phyloP scores from a whole-genome alignment of 306 rosid genomes.

The Quillaja saponaria region DNA sequence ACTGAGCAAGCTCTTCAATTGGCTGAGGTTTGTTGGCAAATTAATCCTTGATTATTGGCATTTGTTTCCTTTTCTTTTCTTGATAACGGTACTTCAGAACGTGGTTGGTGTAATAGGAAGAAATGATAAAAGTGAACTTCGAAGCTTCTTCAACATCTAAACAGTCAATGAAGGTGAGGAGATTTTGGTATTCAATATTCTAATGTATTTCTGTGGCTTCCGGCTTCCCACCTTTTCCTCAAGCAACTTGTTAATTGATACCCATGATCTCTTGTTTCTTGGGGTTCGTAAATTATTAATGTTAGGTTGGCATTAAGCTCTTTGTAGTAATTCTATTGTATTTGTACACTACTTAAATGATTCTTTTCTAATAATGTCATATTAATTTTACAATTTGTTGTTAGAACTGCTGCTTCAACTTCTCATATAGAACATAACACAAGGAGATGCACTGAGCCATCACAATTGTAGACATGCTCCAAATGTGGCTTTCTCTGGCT shows the following conservation, averaged over 20 bases:
- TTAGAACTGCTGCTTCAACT: no score
- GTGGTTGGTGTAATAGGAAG: slow-evolving; percentile 19
- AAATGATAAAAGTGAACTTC: slow-evolving; percentile 9
- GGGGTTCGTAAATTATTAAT: background rate
- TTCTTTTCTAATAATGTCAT: no score
- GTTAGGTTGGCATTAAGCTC: no score
- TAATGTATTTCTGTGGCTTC: background rate
- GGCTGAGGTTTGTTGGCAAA: slow-evolving; percentile 25
- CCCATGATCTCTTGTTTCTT: background rate
- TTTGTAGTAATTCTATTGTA: no score
- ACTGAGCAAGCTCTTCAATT: slow-evolving; percentile 34
- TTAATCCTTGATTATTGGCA: background rate
- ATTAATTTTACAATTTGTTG: no score
- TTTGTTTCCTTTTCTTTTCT: background rate
- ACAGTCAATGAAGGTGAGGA: slow-evolving; percentile 26
- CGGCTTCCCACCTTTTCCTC: background rate
- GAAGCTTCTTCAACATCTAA: slow-evolving; percentile 4
- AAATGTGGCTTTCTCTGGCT: no score
- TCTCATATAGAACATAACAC: no score
- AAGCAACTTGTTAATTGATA: background rate
- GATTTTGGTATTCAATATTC: background rate
- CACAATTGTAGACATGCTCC: no score
- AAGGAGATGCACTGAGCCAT: no score
- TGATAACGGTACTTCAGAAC: background rate
- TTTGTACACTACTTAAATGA: no score